Conservation (phyloP, 768 basidiomycete genomes). For the Crepidotus variabilis region DNA sequence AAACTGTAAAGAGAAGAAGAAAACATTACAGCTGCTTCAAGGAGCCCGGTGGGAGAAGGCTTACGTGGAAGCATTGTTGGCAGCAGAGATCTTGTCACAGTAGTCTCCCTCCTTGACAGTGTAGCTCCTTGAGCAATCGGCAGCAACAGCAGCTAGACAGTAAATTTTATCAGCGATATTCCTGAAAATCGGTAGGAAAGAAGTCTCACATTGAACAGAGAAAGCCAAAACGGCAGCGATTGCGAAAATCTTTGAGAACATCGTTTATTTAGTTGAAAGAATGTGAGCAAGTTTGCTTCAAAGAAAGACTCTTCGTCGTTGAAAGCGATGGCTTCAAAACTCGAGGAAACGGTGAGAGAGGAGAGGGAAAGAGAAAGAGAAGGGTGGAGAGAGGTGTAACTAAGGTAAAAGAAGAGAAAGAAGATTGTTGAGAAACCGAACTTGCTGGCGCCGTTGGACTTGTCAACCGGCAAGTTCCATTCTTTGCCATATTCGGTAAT, state of each 20-base stretch:
- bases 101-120: constrained; percentile 48
- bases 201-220: constrained; percentile 2
- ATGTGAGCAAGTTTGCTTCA: neutral
- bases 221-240: constrained; percentile 2
- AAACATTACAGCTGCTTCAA: neutral
- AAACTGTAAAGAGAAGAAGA: constrained; percentile 28
- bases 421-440: neutral
- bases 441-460: neutral
- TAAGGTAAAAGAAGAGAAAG: neutral
- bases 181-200: neutral
- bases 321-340: neutral
- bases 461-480: neutral
- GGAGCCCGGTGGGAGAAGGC: neutral
- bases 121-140: constrained; percentile 46
- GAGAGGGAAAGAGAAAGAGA: neutral
- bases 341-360: neutral
- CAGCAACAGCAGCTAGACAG: constrained; percentile 12
- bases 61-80: constrained; percentile 44
- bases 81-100: constrained; percentile 51
- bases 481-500: neutral
- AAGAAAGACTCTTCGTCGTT: neutral
- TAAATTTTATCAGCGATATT: neutral
- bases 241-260: constrained; percentile 2
- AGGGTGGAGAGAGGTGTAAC: neutral
- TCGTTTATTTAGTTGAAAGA: constrained; percentile 1